Conservation (phyloP, 106 monocot genomes). For the Hemerocallis citrina region DNA sequence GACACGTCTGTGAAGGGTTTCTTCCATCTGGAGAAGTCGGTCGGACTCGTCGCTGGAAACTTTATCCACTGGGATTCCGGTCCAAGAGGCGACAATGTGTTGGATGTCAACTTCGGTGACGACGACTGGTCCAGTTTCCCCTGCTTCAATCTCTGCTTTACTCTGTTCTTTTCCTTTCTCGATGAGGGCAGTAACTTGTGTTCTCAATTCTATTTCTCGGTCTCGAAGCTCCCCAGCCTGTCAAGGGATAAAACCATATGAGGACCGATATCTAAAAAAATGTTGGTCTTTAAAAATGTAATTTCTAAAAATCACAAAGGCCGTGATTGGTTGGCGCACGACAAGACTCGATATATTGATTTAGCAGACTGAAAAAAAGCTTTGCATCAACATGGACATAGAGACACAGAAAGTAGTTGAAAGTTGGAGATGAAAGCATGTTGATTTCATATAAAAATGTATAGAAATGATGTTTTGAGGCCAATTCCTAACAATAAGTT, state of each 20-base stretch:
- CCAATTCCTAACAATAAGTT: too few relatives aligned
- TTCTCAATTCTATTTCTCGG: conserved; percentile 61
- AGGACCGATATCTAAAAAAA: too few relatives aligned
- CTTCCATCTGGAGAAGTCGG: conserved; percentile 74
- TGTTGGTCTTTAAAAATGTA: too few relatives aligned
- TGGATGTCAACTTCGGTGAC: conserved; percentile 72
- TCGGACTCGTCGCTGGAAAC: conserved; percentile 66
- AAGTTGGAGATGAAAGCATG: too few relatives aligned
- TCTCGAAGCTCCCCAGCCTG: conserved; percentile 64
- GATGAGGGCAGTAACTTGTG: conserved; percentile 50
- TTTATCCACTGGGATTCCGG: conserved; percentile 70
- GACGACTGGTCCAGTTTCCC: conserved; percentile 34
- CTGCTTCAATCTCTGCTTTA: conserved; percentile 61
- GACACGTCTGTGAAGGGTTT: conserved; percentile 61
- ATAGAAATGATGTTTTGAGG: too few relatives aligned
- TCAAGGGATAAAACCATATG: neutral
- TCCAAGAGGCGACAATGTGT: conserved; percentile 70
- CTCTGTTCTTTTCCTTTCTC: conserved; percentile 58
- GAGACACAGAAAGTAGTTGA: too few relatives aligned
- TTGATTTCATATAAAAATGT: too few relatives aligned
- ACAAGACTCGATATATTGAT: too few relatives aligned
- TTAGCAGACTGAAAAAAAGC: too few relatives aligned
- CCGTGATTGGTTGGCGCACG: too few relatives aligned
- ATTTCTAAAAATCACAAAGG: too few relatives aligned
- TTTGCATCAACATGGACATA: too few relatives aligned